Evolutionary conservation across 1,284 basidiomycete genomes (phyloP).

Genomic region (Pseudozyma pruni): DNA sequence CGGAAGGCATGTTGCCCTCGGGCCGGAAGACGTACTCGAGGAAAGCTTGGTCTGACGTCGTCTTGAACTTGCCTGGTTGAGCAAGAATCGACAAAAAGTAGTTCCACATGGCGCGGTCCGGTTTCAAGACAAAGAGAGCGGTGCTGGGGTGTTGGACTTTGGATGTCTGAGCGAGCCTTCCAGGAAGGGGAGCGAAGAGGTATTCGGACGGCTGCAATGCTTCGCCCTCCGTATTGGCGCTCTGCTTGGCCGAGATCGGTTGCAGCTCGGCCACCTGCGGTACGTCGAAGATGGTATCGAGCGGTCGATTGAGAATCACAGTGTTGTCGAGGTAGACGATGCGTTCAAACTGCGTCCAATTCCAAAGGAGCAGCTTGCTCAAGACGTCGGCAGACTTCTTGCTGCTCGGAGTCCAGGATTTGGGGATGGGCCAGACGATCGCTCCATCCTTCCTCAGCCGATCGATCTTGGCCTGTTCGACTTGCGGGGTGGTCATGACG

Average conservation of each 20-base stretch:
- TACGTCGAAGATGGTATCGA: neutral
- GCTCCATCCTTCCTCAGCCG: neutral
- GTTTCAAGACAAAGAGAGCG: constrained; percentile 6
- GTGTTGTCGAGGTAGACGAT: neutral
- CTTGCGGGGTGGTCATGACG: neutral
- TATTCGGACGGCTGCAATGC: neutral
- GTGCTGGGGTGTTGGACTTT: neutral
- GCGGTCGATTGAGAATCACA: neutral
- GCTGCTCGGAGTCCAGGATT: neutral
- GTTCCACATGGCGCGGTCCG: neutral
- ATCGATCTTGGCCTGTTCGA: constrained; percentile 5
- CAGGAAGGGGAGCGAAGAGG: neutral
- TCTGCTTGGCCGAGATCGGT: neutral
- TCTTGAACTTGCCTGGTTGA: neutral
- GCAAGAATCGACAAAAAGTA: neutral
- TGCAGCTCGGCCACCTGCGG: neutral
- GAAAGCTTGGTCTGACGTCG: constrained; percentile 1
- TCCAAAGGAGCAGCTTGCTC: constrained; percentile 2
- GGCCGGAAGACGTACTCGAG: constrained; percentile 5
- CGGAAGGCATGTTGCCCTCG: constrained; percentile 2
- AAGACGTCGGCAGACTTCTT: neutral
- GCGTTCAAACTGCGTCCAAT: constrained; percentile 1
- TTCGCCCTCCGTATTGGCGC: neutral
- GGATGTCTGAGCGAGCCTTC: neutral
- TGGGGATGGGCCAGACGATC: neutral